Percentiles rank a stretch among this genome's conserved stretches.
Evolutionary conservation across 495 filamentous ascomycete genomes (phyloP).

Genomic region (Elasticomyces elasticus): DNA sequence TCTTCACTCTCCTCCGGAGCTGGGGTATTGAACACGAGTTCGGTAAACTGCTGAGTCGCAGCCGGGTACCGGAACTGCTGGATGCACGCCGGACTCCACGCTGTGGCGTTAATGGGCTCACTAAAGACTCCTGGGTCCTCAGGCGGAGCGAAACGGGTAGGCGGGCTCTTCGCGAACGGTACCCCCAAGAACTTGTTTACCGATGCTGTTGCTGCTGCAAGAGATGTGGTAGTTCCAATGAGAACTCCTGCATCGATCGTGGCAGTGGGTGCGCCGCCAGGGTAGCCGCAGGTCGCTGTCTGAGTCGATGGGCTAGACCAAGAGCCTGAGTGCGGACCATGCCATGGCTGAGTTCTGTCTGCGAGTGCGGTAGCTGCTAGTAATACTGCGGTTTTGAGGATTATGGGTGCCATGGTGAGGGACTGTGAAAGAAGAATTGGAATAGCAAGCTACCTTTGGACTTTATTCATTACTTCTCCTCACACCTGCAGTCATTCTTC

Average conservation of each 20-base stretch:
- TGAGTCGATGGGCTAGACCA: not conserved
- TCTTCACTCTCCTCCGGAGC: constrained; percentile 32
- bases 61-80: constrained; percentile 31
- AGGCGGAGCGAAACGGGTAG: constrained; percentile 33
- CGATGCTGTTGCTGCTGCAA: constrained; percentile 22
- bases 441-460: too few species aligned
- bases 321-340: not conserved
- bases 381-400: not conserved
- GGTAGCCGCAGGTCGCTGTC: constrained; percentile 12
- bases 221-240: constrained; percentile 22
- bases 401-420: not conserved
- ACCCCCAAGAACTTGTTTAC: constrained; percentile 30
- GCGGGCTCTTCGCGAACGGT: constrained; percentile 27
- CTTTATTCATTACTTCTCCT: too few species aligned
- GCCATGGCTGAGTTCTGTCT: not conserved
- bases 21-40: constrained; percentile 28
- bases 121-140: constrained; percentile 17
- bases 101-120: constrained; percentile 25
- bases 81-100: constrained; percentile 31
- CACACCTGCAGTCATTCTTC: too few species aligned
- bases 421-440: not conserved
- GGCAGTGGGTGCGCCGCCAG: constrained; percentile 19
- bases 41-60: constrained; percentile 22
- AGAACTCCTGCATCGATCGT: constrained; percentile 22
- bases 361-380: not conserved